Evolutionary conservation across 306 rosid species (phyloP), one percentile per base, ranked within the genome.

Genomic region (Coriaria nepalensis): DNA sequence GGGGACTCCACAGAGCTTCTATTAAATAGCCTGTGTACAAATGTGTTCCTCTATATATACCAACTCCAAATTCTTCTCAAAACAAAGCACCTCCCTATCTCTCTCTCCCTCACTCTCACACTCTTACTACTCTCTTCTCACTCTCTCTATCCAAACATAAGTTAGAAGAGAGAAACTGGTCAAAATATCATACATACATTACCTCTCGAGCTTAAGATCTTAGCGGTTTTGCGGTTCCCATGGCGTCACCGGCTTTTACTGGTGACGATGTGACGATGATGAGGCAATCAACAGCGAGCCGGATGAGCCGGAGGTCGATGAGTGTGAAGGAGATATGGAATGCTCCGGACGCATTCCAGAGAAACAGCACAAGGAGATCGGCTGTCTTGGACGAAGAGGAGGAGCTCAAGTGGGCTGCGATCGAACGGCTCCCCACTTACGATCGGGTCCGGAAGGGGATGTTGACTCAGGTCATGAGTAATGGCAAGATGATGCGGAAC

Each of bases 401-500:
- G 33, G 84, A 81, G 45, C 77, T 90, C 12, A 69, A 62, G 56
- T 90, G 95, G 97, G 97, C 95, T 0, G 82, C 97, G 5, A 66
- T 84, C 11, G 87, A 90, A 69, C 66, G 94, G 51, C 92, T 90
- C 47, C 94, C 97, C 0, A 84, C 97, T 1, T 90, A 74, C 61
- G 95, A 84, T 7, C 64, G 95, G 49, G 4, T 90, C 48, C 71
- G 71, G 13, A 79, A 72, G 57, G 83, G 87, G 53, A 45, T 90
- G 50, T 57, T 84, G 4, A 65, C 61, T 37, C 70, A 64, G 20
- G 93, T 68, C 2, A 50, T 71, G 4, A 93, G 84, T 9, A 56
- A 47, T 41, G 84, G 94, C 6, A 56, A 45, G 2, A 72, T 79
- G 40, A 67, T 64, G n/a, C 76, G 70, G 57, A 65, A 56, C 2